Base-by-base conservation (phyloP, 1,284 basidiomycete genomes). In the Melampsora americana region DNA sequence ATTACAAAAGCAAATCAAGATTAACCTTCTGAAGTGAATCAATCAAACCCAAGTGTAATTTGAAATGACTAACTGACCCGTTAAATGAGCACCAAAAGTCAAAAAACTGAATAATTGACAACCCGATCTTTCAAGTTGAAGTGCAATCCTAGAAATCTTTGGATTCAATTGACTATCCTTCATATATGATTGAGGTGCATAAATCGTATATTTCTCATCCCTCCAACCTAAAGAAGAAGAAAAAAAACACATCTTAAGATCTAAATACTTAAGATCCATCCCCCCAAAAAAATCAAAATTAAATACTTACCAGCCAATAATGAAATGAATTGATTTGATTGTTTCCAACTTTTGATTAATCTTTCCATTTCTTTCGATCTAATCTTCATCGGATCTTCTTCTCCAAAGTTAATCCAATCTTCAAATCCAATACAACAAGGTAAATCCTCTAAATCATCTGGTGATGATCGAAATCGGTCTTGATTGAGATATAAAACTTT, bases 61-160 rank as follows among this genome's bases (percentile, higher is more conserved):
- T 39, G 7, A 6, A 39, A 44, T 14, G 12, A 11, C 42, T 44
- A 26, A 56, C 50, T 23, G 32, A 66, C 71, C 71, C 0, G 88
- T 90, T 87, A 92, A 87, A 82, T 95, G 93, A 6, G 93, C 90
- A 0, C 93, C 86, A 80, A 91, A 95, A 0, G 95, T 97, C 65
- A 93, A 87, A 11, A 95, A 84, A 1, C 95, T 94, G 80, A 97
- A 97, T 50, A 98, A 84, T 0, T 91, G 88, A 80, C 91, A 92
- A 0, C 92, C 93, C 0, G 92, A 87, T 69, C 95, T 88, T 83
- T 99, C 95, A 85, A 98, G 87, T 80, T 89, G 87, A 82, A 97
- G 96, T 5, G 88, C 90, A 75, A 88, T 89, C 81, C 93, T 93
- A 30, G 62, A n/a, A 39, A 59, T 39, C 16, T 35, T 28, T 26